A percentile compares a stretch with the other conserved stretches of the same genome.
phyloP scores from a whole-genome alignment of 805 yeast species.

The Cyberlindnera mississippiensis region DNA sequence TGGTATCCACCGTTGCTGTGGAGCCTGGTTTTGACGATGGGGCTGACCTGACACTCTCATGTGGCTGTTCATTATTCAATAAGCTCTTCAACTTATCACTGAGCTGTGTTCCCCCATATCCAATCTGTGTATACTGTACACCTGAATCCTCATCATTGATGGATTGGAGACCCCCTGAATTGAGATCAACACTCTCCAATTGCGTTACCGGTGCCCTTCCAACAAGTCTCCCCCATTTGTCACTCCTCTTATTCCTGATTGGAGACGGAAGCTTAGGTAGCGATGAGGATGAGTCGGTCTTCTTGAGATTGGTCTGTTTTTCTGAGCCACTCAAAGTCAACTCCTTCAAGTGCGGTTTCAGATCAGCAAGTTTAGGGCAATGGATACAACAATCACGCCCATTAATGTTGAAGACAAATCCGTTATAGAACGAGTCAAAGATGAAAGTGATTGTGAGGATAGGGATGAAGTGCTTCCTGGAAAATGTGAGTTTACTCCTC shows the following conservation, averaged over 20 bases:
- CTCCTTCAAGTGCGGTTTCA: conserved; percentile 26
- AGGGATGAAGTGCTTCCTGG: conserved; percentile 54
- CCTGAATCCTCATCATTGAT: background rate
- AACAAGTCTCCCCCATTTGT: conserved; percentile 38
- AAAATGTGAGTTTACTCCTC: conserved; percentile 52
- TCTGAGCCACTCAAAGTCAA: conserved; percentile 11
- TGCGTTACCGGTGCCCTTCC: conserved; percentile 40
- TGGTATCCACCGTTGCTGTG: background rate
- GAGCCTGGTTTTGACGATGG: background rate
- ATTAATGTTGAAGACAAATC: conserved; percentile 36
- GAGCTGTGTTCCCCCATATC: conserved; percentile 15
- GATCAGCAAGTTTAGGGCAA: conserved; percentile 37
- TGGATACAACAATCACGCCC: conserved; percentile 54
- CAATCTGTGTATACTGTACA: conserved; percentile 17
- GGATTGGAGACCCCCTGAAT: background rate
- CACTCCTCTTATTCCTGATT: conserved; percentile 39
- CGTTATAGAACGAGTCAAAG: conserved; percentile 45
- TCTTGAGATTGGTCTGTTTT: background rate
- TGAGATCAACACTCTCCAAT: conserved; percentile 12
- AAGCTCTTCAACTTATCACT: conserved; percentile 14
- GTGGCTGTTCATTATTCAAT: conserved; percentile 7
- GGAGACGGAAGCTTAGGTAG: conserved; percentile 51
- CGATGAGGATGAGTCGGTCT: conserved; percentile 16
- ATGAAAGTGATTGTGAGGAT: conserved; percentile 52
- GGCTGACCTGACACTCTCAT: background rate